Evolutionary conservation across 2,329 filamentous ascomycete genomes (phyloP), one percentile per base, ranked within the genome.

Genomic region (Botryotinia convoluta): DNA sequence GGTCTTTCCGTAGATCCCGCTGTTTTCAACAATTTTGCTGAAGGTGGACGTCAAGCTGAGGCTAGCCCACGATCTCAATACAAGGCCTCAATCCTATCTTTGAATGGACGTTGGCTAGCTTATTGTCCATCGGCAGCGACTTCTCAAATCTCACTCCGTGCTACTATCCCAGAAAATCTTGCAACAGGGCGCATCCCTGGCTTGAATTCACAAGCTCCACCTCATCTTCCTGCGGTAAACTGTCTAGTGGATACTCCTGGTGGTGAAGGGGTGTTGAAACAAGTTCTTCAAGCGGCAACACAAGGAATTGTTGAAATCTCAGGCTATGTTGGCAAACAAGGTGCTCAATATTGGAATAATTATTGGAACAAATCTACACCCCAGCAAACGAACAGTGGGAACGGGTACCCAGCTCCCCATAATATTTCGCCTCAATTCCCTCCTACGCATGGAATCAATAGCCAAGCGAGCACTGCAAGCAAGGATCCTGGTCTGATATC

Each of bases 261-360:
- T 74, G 87, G 88, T 0, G 92, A 93, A 77, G 89, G 91, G 74
- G 85, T 94, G 75, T 87, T 92, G 81, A 94, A 92, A 82, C 92
- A 92, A 77, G 87, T 95, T 71, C 92, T 93, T 83, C 89, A 93
- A 75, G 92, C 93, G 80, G 91, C 92, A 2, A 93, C 93, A 0
- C 93, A 95, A 79, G 92, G 93, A 79, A 84, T 93, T 60, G 92
- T 94, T 61, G 90, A 92, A 74, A 90, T 91, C 32, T 92, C 90
- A 39, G 91, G 88, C 76, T 94, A 92, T 90, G 88, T 93, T 72
- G 90, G 92, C 4, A 92, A 94, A 79, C 92, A 94, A 80, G 90
- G 93, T 35, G 86, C 90, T 79, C 91, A 93, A 80, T 91, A 91
- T 16, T 93, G 92, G 88, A 94, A 93, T 79, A 91, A 87, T 78